phyloP scores from a whole-genome alignment of 805 yeast genomes.

The Wickerhamiella sergipiensis region DNA sequence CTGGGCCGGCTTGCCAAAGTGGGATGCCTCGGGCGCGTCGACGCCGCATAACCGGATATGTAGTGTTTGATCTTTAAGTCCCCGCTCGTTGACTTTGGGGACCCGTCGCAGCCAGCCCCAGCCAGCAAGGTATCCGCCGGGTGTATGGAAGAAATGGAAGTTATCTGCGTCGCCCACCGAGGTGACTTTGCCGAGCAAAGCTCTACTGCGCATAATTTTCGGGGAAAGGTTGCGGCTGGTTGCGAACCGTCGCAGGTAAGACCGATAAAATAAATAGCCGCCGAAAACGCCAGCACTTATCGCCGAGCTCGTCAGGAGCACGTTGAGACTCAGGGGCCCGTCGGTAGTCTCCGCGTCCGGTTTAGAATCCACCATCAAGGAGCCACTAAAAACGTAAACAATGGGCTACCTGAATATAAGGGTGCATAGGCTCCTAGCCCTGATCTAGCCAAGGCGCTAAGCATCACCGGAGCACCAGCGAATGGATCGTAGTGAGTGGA shows the following conservation, averaged over 20 bases:
- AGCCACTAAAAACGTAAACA: background rate
- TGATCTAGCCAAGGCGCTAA: background rate
- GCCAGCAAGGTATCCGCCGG: constrained; percentile 78
- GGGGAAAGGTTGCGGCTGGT: constrained; percentile 39
- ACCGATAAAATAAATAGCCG: constrained; percentile 31
- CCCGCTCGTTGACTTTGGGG: constrained; percentile 41
- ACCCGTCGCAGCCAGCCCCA: constrained; percentile 81
- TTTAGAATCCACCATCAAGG: background rate
- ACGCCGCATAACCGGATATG: constrained; percentile 79
- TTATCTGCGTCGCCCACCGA: constrained; percentile 95
- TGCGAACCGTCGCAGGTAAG: constrained; percentile 37
- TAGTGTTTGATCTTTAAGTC: constrained; percentile 48
- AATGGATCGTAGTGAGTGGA: too few relatives aligned
- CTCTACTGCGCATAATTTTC: constrained; percentile 29
- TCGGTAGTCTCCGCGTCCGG: background rate
- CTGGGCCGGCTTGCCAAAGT: constrained; percentile 89
- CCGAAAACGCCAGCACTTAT: constrained; percentile 28
- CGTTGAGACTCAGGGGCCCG: background rate
- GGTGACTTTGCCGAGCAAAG: constrained; percentile 61
- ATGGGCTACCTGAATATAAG: too few relatives aligned
- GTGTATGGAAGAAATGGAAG: constrained; percentile 82
- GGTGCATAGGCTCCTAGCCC: background rate
- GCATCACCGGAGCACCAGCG: too few relatives aligned
- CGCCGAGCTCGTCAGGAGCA: constrained; percentile 3
- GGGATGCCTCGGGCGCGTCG: constrained; percentile 94